These are phyloP conservation scores for Metarhizium rileyi DNA, from an alignment of 2,329 filamentous ascomycete species.

Conservation along the genomic window DNA sequence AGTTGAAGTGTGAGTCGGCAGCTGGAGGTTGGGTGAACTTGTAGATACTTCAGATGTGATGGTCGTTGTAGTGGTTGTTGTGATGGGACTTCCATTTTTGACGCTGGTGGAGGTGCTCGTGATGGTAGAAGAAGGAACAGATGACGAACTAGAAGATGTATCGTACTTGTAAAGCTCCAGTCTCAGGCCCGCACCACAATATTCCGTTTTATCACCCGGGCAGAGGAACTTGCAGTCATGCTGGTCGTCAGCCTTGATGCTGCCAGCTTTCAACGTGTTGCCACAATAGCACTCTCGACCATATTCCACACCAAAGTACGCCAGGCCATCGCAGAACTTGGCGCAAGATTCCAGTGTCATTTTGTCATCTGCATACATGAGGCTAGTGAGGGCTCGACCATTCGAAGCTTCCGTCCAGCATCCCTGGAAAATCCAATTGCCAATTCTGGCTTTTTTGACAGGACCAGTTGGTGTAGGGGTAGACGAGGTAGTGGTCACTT, in stretches of 20 bases:
- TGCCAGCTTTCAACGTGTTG: conserved; percentile 19
- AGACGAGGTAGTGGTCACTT: conserved; percentile 9
- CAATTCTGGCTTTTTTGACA: conserved; percentile 14
- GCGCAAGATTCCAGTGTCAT: conserved; percentile 27
- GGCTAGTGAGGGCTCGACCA: conserved; percentile 20
- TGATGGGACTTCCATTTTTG: neutral
- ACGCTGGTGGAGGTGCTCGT: neutral
- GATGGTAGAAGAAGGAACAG: conserved; percentile 17
- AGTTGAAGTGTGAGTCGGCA: neutral
- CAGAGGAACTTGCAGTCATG: conserved; percentile 24
- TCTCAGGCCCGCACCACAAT: conserved; percentile 21
- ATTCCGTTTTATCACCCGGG: conserved; percentile 22
- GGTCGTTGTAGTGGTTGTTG: neutral
- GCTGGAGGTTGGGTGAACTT: neutral
- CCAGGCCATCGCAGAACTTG: conserved; percentile 22
- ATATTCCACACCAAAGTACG: conserved; percentile 28
- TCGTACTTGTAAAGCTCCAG: conserved; percentile 24
- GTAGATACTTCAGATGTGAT: neutral
- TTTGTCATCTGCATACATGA: conserved; percentile 16
- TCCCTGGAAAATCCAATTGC: conserved; percentile 23
- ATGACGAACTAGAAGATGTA: conserved; percentile 21
- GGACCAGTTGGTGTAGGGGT: conserved; percentile 16
- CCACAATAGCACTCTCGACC: conserved; percentile 29
- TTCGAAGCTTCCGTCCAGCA: conserved; percentile 26
- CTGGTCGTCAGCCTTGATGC: conserved; percentile 17